phyloP scores from a whole-genome alignment of 257 asterid genomes.

The Perilla frutescens region DNA sequence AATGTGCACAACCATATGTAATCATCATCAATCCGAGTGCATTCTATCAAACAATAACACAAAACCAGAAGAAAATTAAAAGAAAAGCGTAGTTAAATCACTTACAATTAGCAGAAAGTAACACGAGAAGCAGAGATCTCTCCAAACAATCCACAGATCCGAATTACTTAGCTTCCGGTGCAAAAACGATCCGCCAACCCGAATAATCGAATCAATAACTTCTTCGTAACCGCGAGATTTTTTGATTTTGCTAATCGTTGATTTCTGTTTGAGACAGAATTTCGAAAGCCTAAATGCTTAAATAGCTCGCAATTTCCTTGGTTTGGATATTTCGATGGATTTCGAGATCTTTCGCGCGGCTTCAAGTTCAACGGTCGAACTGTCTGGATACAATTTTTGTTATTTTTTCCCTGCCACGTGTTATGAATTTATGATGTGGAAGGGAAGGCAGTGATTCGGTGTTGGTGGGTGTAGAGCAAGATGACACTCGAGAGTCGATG shows the following conservation, averaged over 20 bases:
- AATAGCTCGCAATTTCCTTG: not conserved
- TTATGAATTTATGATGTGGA: not conserved
- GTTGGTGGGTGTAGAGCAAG: conserved; percentile 12
- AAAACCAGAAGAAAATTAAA: conserved; percentile 1
- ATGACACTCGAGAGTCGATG: not conserved
- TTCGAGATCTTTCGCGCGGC: conserved; percentile 76
- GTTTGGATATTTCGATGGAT: conserved; percentile 40
- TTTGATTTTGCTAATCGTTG: conserved; percentile 15
- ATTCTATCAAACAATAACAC: not conserved
- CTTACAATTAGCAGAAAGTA: conserved; percentile 40
- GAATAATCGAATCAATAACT: not conserved
- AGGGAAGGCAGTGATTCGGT: conserved; percentile 1
- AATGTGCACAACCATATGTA: not conserved
- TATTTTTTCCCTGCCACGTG: conserved; percentile 37
- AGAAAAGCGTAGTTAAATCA: not conserved
- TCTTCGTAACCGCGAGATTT: conserved; percentile 20
- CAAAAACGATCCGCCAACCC: conserved; percentile 62
- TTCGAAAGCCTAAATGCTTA: conserved; percentile 21
- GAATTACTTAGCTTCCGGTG: conserved; percentile 42
- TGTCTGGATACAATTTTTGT: conserved; percentile 36
- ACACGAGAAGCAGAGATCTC: conserved; percentile 14
- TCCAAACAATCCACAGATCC: conserved; percentile 58
- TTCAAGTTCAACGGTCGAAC: conserved; percentile 35
- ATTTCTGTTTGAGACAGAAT: conserved; percentile 4
- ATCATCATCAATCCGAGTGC: not conserved